Base-by-base conservation (phyloP, 2,329 filamentous ascomycete species). In the Madurella fahalii region DNA sequence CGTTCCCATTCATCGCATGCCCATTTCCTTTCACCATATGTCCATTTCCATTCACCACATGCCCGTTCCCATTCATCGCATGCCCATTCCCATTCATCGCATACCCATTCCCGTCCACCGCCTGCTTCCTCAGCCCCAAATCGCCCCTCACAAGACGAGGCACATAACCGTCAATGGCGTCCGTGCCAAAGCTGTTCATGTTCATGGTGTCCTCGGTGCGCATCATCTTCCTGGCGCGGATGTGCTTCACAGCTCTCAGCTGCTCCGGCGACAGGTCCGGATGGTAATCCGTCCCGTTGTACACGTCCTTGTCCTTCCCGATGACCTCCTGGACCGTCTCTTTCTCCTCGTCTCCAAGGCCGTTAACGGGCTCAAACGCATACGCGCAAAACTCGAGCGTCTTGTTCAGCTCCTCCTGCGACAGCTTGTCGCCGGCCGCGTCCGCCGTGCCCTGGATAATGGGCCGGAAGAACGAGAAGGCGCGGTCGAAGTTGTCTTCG, bases 401-500 rank as follows among this genome's bases (percentile, higher is more conserved):
- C 34, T 37, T 63, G 7, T 50, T 44, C 20, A 60, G 49, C 31
- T 58, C 55, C 17, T 62, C 48, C 50, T 66, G 61, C 4, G 68
- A 62, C 41, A 69, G 53, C 39, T 67, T 66, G 25, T 53, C 39
- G 39, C 43, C 55, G 13, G 64, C 56, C 16, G 61, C 57, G 44
- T 72, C 69, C 20, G 61, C 70, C 0, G 65, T 66, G 5, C 71
- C 71, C 53, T 73, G 70, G 45, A 74, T 74, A 54, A 73, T 37
- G 0, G 73, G 74, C 56, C 64, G 55, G 58, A 76, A 72, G 16
- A 70, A 60, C 11, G 62, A 61, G 60, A 77, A 77, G 2, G 74
- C 76, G 20, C 68, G 59, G 31, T 78, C 70, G 51, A 76, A 77
- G 9, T 64, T 63, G 1, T 70, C 65, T 53, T 78, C 74, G 20